Evolutionary conservation across 345 rosid genomes (phyloP), one percentile per base, ranked within the genome.

Genomic region (Eutrema japonicum): DNA sequence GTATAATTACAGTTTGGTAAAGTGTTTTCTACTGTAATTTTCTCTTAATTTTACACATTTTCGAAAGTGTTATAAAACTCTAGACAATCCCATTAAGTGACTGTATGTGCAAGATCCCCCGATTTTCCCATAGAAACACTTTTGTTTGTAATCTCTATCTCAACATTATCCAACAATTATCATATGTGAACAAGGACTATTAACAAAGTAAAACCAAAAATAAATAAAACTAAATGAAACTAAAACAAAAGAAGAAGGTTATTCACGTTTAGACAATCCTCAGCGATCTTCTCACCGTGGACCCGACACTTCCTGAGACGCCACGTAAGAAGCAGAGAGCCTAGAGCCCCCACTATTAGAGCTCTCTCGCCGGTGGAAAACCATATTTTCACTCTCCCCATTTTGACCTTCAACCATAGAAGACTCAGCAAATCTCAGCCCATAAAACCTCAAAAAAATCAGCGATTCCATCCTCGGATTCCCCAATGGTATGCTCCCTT

Each of bases 301-400:
- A 4, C 98, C 98, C 3, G 97, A 93, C 47, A 93, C 73, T 79
- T 88, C 88, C 70, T 91, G 96, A 4, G 98, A 91, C 37, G 96
- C 85, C 35, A 89, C 54, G 57, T 86, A 87, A 67, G 96, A 90
- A n/a, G 72, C 63, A 14, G 73, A 68, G 64, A 60, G 70, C 53
- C 60, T 63, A 10, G 81, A 86, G 35, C 76, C 84, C 29, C 74
- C 87, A 13, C 58, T 73, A 64, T 69, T 74, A 30, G 71, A 77
- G 70, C 79, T 78, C 41, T 83, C 71, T 46, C 70, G 71, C 70
- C 80, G 77, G 52, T 73, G 77, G 12, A 81, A 79, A 27, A 49
- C 85, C 72, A 78, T 50, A 38, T 48, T 46, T 33, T 74, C 76
- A 42, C 80, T 80, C 36, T 81, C 84, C 45, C 65, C 75, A 10